Base-by-base conservation (phyloP, 352 stramenopile genomes). In the Phytophthora citrophthora region DNA sequence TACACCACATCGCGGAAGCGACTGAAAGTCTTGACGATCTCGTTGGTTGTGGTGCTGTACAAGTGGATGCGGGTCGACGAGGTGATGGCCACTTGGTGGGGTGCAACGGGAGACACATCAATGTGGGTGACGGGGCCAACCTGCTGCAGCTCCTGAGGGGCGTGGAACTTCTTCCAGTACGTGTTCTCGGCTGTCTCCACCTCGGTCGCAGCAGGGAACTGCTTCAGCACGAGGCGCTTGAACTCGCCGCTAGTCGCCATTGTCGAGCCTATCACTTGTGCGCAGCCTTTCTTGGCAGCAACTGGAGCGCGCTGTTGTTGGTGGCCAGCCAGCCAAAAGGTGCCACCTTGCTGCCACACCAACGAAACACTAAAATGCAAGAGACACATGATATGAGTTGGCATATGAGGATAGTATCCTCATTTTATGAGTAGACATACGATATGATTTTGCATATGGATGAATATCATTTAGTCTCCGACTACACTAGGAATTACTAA, bases 161-260 rank as follows among this genome's bases (percentile, higher is more conserved):
- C 64, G 58, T 93, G 81, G 69, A 94, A 95, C 73, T 94, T 95
- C 51, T 92, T 92, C 89, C 89, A 96, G 73, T 95, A 96, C 54
- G 80, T 67, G 40, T 90, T 90, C 68, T 96, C 88, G 7, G 75
- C 75, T 20, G 86, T 91, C 65, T 92, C 80, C 29, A 88, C 76
- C 70, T 93, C 85, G 39, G 73, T 93, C 65, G 85, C 80, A 12
- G 81, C 56, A 36, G 88, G 86, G 72, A 95, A 96, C 65, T 95
- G 86, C 80, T 96, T 96, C 16, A 96, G 81, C 76, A 90, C 81
- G 48, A 96, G 63, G 32, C 86, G 82, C 73, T 94, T 91, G 74
- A 94, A 96, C 73, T 96, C 88, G 38, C 80, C 83, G 43, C 72
- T 79, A 12, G 78, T 91, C 57, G 82, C 83, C 81, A 89, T 91